Percentiles rank a stretch among this genome's conserved stretches.
Conservation (phyloP, 2,329 filamentous ascomycete species). For the Davidsoniella virescens region DNA sequence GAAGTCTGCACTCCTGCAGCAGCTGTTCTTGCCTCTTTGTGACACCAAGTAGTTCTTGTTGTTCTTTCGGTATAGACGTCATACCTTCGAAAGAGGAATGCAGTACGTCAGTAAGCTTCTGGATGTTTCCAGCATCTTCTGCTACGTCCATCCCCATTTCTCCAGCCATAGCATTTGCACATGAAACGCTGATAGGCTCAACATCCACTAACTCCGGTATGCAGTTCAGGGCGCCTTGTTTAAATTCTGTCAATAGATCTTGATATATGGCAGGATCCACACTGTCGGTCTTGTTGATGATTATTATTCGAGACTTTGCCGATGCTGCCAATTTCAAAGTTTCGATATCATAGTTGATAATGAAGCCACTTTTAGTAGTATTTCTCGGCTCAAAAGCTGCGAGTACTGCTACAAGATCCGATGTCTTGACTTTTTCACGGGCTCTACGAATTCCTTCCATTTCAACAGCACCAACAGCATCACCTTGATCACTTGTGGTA, state of each 20-base stretch:
- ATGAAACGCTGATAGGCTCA: conserved; percentile 24
- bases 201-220: conserved; percentile 25
- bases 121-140: conserved; percentile 47
- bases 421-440: conserved; percentile 61
- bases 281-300: conserved; percentile 47
- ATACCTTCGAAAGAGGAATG: conserved; percentile 51
- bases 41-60: conserved; percentile 75
- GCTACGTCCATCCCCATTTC: conserved; percentile 29
- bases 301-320: conserved; percentile 34
- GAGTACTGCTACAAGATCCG: conserved; percentile 72
- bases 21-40: conserved; percentile 79
- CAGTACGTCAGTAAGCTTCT: conserved; percentile 50
- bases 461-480: conserved; percentile 56
- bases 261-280: conserved; percentile 25
- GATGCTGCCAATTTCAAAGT: conserved; percentile 36
- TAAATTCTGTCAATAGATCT: conserved; percentile 8
- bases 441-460: conserved; percentile 81
- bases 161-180: conserved; percentile 49
- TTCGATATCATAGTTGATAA: conserved; percentile 37
- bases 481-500: conserved; percentile 12
- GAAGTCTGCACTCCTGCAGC: conserved; percentile 52
- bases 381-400: conserved; percentile 46
- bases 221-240: background rate
- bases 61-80: conserved; percentile 53
- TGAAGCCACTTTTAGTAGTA: background rate